Evolutionary conservation across 345 rosid species (phyloP), one percentile per base, ranked within the genome.

Genomic region (Mangifera indica): DNA sequence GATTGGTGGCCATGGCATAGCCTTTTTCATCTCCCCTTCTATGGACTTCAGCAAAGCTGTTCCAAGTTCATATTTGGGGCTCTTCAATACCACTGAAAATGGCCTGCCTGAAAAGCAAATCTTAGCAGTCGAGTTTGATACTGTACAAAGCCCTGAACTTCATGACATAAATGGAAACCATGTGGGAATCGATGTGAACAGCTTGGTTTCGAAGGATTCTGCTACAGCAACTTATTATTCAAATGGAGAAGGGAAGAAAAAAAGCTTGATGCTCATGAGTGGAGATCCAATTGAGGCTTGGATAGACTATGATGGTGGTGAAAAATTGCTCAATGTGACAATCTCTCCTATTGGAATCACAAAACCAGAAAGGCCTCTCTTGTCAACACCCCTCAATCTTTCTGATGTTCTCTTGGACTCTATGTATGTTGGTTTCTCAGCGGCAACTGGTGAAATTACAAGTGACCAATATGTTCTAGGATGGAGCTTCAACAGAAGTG

Each of bases 271-370:
- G 7, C 76, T 73, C 29, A 8, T 3, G 0, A 78, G 83, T 67
- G 85, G 83, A 17, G 6, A 71, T 0, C 77, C 76, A 1, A 82
- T 86, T 67, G 88, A 86, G 49, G 64, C 64, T 2, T 88, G 93
- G 90, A 42, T 90, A 40, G 93, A 88, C 12, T 90, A 90, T 44
- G 78, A 78, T 69, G 79, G 75, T 6, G 10, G 3, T 9, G 42
- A 52, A 61, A 77, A 73, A 68, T 69, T 60, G 44, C 59, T 86
- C 55, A 76, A 65, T 59, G 79, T 85, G 56, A 76, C 83, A 15
- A 20, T 80, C 67, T 83, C 84, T 61, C 78, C 81, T 3, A 1
- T 66, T 0, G 9, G 0, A n/a, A 40, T 59, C 15, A 42, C 18
- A 15, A 84, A 84, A 70, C 93, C 92, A 6, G 46, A 25, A 22